Percentiles rank a stretch among this genome's conserved stretches.
These are phyloP conservation scores for Onygenales sp. DNA, from an alignment of 2,329 filamentous ascomycete genomes.

Conservation along the genomic window DNA sequence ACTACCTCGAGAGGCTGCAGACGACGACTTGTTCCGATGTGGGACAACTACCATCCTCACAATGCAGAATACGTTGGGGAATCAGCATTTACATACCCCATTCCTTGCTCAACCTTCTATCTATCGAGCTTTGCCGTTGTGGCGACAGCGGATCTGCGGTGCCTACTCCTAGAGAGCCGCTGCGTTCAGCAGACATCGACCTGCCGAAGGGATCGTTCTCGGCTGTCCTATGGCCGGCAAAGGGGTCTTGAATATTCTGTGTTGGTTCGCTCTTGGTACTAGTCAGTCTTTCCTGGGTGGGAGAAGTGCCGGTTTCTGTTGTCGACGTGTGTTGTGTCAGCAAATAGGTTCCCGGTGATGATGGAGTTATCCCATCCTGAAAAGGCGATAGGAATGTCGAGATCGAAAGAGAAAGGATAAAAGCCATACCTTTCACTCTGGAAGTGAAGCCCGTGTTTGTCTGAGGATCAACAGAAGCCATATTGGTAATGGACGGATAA, in stretches of 20 bases:
- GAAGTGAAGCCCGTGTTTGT: background rate
- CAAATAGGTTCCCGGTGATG: background rate
- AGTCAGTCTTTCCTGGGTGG: background rate
- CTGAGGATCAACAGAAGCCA: background rate
- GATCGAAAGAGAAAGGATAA: background rate
- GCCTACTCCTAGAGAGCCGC: background rate
- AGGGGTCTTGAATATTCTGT: background rate
- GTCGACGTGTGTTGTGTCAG: background rate
- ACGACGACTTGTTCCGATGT: too few species aligned
- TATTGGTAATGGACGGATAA: background rate
- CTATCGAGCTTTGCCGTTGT: constrained; percentile 2
- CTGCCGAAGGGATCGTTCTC: constrained; percentile 1
- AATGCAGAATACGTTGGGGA: background rate
- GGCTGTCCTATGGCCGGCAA: constrained; percentile 1
- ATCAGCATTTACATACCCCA: constrained; percentile 17
- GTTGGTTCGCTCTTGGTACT: background rate
- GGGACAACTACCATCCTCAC: background rate
- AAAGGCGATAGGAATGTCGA: background rate
- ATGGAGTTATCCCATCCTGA: background rate
- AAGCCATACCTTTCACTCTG: background rate
- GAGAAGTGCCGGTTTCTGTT: background rate
- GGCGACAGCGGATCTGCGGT: background rate
- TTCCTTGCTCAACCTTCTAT: constrained; percentile 28
- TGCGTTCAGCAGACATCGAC: background rate
- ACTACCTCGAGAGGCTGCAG: background rate